A percentile compares a stretch with the other conserved stretches of the same genome.
Evolutionary conservation across 805 yeast genomes (phyloP).

Genomic region (Starmerella ratchasimensis): DNA sequence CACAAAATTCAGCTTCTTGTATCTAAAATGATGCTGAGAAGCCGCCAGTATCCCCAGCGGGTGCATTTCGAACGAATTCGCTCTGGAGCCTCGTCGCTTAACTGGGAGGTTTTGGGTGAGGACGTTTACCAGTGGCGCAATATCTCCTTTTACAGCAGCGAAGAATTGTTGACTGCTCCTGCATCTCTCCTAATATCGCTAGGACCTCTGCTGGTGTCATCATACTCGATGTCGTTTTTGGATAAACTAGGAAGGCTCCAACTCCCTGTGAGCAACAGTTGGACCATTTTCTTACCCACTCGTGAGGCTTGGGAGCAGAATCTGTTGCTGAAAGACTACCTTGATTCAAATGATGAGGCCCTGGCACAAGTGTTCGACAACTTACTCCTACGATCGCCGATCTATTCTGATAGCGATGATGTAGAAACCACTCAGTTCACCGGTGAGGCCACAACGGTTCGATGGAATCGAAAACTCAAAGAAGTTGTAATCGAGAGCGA

Average conservation of each 20-base stretch:
- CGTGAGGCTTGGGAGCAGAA: slow-evolving; percentile 55
- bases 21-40: slow-evolving; percentile 30
- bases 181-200: slow-evolving; percentile 48
- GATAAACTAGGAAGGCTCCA: slow-evolving; percentile 39
- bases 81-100: slow-evolving; percentile 30
- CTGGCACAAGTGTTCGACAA: slow-evolving; percentile 43
- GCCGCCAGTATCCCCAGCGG: slow-evolving; percentile 52
- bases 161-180: slow-evolving; percentile 51
- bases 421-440: slow-evolving; percentile 22
- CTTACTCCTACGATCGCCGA: slow-evolving; percentile 44
- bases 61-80: slow-evolving; percentile 34
- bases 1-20: slow-evolving; percentile 23
- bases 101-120: slow-evolving; percentile 40
- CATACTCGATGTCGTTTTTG: slow-evolving; percentile 49
- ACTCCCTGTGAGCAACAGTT: slow-evolving; percentile 44
- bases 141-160: slow-evolving; percentile 51
- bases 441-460: slow-evolving; percentile 13
- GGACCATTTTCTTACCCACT: slow-evolving; percentile 68
- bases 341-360: slow-evolving; percentile 39
- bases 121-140: slow-evolving; percentile 40
- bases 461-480: slow-evolving; percentile 1
- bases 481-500: slow-evolving; percentile 2
- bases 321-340: slow-evolving; percentile 45
- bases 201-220: slow-evolving; percentile 48
- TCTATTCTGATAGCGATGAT: slow-evolving; percentile 47